Conservation (phyloP, 164 flowering plant genomes). For the Pachysandra terminalis region DNA sequence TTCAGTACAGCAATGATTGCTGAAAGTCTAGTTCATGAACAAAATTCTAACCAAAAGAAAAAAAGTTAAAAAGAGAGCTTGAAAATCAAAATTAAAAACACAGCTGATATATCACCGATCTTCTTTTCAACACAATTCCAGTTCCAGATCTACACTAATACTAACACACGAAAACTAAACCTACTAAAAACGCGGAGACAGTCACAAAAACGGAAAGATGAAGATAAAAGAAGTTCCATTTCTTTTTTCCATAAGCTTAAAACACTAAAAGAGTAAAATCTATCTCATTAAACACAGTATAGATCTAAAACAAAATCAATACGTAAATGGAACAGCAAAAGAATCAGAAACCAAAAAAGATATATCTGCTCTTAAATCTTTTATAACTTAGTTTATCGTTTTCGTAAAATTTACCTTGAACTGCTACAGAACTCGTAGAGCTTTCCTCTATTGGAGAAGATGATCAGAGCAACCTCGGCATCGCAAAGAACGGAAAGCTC, state of each 20-base stretch:
- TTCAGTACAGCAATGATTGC: not conserved
- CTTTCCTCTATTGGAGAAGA: slow-evolving; percentile 93
- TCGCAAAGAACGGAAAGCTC: slow-evolving; percentile 66
- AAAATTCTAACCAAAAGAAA: not conserved
- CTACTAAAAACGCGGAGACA: slow-evolving; percentile 53
- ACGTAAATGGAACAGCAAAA: not conserved
- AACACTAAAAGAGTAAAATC: not conserved
- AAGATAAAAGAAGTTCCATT: not conserved
- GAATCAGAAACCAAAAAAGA: not conserved
- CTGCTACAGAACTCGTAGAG: slow-evolving; percentile 86
- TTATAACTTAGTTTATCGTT: too few relatives aligned
- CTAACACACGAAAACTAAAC: slow-evolving; percentile 21
- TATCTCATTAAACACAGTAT: not conserved
- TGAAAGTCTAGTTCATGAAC: not conserved
- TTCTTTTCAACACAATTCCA: slow-evolving; percentile 15
- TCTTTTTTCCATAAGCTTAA: not conserved
- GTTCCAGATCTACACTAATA: slow-evolving; percentile 48
- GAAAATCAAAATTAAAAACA: not conserved
- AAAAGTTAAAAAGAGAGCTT: not conserved
- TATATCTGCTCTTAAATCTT: not conserved
- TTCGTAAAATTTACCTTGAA: slow-evolving; percentile 81
- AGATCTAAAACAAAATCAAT: slow-evolving; percentile 18
- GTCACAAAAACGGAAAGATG: slow-evolving; percentile 46
- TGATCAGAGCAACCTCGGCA: slow-evolving; percentile 51
- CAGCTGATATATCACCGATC: not conserved